Evolutionary conservation across 2,329 filamentous ascomycete species (phyloP).

Genomic region (Fonsecaea monophora): DNA sequence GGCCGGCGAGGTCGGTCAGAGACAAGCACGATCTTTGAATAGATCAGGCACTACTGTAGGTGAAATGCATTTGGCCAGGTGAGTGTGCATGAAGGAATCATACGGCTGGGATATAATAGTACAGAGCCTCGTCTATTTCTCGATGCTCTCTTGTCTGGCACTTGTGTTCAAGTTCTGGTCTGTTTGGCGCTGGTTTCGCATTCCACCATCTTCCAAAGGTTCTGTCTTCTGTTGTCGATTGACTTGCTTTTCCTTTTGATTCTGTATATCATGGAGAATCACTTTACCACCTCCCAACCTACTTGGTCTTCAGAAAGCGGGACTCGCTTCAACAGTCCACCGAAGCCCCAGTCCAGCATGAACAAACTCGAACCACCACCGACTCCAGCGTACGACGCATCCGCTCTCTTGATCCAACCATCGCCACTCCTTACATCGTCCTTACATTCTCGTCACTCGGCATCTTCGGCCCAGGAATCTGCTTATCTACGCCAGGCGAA

Average conservation of each 20-base stretch:
- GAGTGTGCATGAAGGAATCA: neutral
- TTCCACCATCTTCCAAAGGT: constrained; percentile 4
- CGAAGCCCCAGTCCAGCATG: constrained; percentile 22
- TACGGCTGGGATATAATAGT: constrained; percentile 5
- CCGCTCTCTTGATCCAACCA: constrained; percentile 26
- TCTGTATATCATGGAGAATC: constrained; percentile 20
- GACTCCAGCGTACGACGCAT: constrained; percentile 26
- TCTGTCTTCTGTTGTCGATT: neutral
- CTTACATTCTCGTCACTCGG: constrained; percentile 37
- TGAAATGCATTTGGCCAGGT: constrained; percentile 1
- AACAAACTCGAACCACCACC: constrained; percentile 24
- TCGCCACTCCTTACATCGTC: constrained; percentile 37
- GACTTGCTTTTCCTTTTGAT: neutral
- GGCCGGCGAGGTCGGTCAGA: neutral
- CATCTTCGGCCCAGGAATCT: constrained; percentile 35
- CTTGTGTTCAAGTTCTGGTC: neutral
- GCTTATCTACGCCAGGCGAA: constrained; percentile 32
- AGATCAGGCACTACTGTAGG: neutral
- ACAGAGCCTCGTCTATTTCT: constrained; percentile 11
- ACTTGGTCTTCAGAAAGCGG: constrained; percentile 14
- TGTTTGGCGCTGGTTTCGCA: constrained; percentile 18
- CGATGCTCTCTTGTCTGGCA: constrained; percentile 4
- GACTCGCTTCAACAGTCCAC: constrained; percentile 10
- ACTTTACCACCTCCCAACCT: constrained; percentile 16
- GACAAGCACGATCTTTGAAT: constrained; percentile 17